Conservation (phyloP, 805 yeast genomes). For the Lachancea thermotolerans region DNA sequence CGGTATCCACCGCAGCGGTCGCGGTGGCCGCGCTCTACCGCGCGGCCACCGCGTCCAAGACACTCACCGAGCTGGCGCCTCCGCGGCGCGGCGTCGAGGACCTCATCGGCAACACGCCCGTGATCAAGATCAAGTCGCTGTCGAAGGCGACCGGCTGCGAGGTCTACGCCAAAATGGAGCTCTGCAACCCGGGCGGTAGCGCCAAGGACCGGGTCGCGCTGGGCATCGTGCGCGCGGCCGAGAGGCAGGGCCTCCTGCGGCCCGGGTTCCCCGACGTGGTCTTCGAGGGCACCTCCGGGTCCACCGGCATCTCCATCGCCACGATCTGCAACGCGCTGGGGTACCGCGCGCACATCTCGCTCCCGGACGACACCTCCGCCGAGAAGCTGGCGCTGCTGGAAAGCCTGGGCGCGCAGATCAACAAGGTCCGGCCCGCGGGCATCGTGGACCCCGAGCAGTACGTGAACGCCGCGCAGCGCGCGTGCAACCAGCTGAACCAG, state of each 20-base stretch:
- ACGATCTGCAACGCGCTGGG: constrained; percentile 85
- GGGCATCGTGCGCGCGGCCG: constrained; percentile 70
- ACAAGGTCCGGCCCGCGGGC: constrained; percentile 88
- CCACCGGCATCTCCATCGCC: constrained; percentile 93
- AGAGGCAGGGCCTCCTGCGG: constrained; percentile 46
- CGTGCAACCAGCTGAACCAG: constrained; percentile 44
- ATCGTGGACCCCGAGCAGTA: constrained; percentile 92
- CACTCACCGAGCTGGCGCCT: constrained; percentile 21
- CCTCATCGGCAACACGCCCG: constrained; percentile 85
- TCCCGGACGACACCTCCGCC: constrained; percentile 86
- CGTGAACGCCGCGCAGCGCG: constrained; percentile 74
- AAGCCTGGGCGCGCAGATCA: constrained; percentile 74
- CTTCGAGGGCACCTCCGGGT: constrained; percentile 94
- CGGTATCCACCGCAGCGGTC: constrained; percentile 1
- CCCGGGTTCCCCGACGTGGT: constrained; percentile 58
- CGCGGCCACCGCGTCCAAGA: not conserved
- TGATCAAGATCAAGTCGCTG: constrained; percentile 66
- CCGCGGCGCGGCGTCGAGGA: constrained; percentile 57
- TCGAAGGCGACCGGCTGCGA: constrained; percentile 71
- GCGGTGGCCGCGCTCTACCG: constrained; percentile 5
- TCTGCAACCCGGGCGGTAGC: constrained; percentile 87
- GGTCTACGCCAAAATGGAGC: constrained; percentile 80
- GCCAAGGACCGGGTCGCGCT: constrained; percentile 93
- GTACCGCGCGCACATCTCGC: constrained; percentile 83
- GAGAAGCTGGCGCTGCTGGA: constrained; percentile 72